Conservation (phyloP, 2,329 filamentous ascomycete species). For the Neurospora sp. region DNA sequence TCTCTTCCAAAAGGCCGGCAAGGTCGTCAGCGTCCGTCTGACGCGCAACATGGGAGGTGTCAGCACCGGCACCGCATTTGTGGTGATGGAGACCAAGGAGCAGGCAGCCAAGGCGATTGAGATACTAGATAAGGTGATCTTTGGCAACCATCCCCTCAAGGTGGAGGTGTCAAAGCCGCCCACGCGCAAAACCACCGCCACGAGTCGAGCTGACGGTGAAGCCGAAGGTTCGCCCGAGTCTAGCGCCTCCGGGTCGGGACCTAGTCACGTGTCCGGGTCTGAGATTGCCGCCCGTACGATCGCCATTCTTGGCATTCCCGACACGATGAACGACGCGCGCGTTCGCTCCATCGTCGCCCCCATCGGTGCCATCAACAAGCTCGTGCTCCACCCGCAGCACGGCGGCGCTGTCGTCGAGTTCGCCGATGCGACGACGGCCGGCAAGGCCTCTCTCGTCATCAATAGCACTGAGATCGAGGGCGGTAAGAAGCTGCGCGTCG, state of each 20-base stretch:
- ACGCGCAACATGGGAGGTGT: constrained; percentile 57
- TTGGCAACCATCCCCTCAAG: constrained; percentile 56
- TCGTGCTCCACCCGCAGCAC: constrained; percentile 72
- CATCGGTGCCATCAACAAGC: constrained; percentile 61
- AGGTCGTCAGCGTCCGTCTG: constrained; percentile 62
- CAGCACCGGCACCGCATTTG: constrained; percentile 69
- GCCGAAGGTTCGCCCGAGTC: constrained; percentile 1
- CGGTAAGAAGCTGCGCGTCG: constrained; percentile 41
- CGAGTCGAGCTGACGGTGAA: constrained; percentile 25
- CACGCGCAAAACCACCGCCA: constrained; percentile 48
- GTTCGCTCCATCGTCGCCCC: constrained; percentile 64
- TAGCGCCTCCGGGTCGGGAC: background rate
- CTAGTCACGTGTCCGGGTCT: constrained; percentile 29
- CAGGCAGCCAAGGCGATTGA: constrained; percentile 57
- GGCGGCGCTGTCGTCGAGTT: constrained; percentile 84
- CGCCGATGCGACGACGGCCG: constrained; percentile 56
- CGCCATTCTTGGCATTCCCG: constrained; percentile 75
- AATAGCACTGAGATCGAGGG: constrained; percentile 46
- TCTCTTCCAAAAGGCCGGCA: constrained; percentile 67
- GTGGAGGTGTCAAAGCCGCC: constrained; percentile 51
- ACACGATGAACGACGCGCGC: constrained; percentile 84
- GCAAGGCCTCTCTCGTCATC: constrained; percentile 56
- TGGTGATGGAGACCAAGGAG: constrained; percentile 64
- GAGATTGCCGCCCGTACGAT: constrained; percentile 61
- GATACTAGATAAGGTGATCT: constrained; percentile 60